phyloP scores from a whole-genome alignment of 371 early-diverging fungal genomes.

The Mortierella sp. region DNA sequence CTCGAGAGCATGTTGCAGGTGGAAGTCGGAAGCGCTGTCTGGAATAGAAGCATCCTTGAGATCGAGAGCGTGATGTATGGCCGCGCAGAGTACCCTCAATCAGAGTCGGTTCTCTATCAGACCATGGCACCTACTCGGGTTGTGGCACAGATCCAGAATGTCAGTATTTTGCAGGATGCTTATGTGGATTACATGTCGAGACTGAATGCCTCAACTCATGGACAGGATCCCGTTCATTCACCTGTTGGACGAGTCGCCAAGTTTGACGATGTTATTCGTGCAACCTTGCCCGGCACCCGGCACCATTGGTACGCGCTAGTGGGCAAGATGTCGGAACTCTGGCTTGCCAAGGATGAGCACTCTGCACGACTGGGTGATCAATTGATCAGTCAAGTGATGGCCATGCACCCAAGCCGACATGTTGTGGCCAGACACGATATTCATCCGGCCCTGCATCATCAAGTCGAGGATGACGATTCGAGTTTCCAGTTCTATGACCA shows the following conservation, averaged over 20 bases:
- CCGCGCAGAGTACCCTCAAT: constrained; percentile 40
- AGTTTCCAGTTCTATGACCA: constrained; percentile 50
- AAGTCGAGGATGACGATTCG: constrained; percentile 21
- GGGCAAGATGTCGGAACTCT: constrained; percentile 51
- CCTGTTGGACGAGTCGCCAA: constrained; percentile 2
- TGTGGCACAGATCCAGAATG: constrained; percentile 47
- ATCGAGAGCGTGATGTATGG: constrained; percentile 48
- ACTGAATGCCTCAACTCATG: constrained; percentile 20
- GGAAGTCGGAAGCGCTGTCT: constrained; percentile 47
- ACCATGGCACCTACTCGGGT: constrained; percentile 51
- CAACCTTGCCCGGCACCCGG: constrained; percentile 47
- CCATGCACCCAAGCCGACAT: constrained; percentile 49
- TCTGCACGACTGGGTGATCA: constrained; percentile 42
- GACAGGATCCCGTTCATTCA: not conserved
- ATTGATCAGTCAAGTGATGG: constrained; percentile 45
- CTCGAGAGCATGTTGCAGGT: constrained; percentile 51
- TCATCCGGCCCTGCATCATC: not conserved
- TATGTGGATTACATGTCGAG: constrained; percentile 45
- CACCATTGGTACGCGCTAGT: constrained; percentile 53
- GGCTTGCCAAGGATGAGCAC: constrained; percentile 42
- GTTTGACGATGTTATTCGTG: constrained; percentile 42
- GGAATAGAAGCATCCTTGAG: constrained; percentile 45
- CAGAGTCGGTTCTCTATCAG: constrained; percentile 38
- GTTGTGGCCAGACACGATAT: constrained; percentile 1
- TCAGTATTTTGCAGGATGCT: constrained; percentile 37